Evolutionary conservation across 1,284 basidiomycete genomes (phyloP).

Genomic region (Cryptococcus maquisensis): DNA sequence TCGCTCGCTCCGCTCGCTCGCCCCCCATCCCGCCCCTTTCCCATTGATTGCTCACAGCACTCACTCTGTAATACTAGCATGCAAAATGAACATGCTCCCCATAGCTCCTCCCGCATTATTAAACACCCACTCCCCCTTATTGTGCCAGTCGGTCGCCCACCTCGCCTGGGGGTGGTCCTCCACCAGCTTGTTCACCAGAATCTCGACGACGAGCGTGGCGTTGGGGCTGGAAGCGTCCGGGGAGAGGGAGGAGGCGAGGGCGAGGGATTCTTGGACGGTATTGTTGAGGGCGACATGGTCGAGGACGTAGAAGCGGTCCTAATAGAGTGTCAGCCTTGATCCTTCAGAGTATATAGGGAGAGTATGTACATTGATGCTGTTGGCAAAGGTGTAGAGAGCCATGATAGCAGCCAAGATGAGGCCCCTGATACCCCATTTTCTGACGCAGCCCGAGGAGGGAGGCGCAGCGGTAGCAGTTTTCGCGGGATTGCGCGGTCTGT

Average conservation of each 20-base stretch:
- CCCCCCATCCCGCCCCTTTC: neutral
- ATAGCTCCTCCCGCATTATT: slow-evolving; percentile 98
- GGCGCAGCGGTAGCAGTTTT: neutral
- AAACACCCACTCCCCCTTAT: slow-evolving; percentile 79
- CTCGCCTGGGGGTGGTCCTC: slow-evolving; percentile 59
- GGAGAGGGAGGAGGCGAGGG: slow-evolving; percentile 44
- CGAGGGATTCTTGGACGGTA: slow-evolving; percentile 67
- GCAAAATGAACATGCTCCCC: slow-evolving; percentile 94
- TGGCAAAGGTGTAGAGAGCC: slow-evolving; percentile 23
- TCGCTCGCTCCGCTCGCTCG: neutral
- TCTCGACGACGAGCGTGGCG: slow-evolving; percentile 53
- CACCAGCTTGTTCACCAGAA: slow-evolving; percentile 71
- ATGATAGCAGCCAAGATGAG: slow-evolving; percentile 23
- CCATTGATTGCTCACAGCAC: slow-evolving; percentile 53
- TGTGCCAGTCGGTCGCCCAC: slow-evolving; percentile 59
- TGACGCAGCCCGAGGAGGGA: neutral
- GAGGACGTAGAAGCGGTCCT: slow-evolving; percentile 66
- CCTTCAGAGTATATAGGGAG: neutral
- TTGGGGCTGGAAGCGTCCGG: slow-evolving; percentile 52
- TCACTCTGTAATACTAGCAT: slow-evolving; percentile 89
- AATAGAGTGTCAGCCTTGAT: neutral
- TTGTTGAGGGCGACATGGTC: slow-evolving; percentile 62
- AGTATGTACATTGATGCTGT: slow-evolving; percentile 34
- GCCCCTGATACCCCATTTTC: slow-evolving; percentile 15
- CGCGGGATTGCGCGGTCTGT: slow-evolving; percentile 12